Evolutionary conservation across 1,284 basidiomycete species (phyloP).

Genomic region (Heterobasidion irregulare): DNA sequence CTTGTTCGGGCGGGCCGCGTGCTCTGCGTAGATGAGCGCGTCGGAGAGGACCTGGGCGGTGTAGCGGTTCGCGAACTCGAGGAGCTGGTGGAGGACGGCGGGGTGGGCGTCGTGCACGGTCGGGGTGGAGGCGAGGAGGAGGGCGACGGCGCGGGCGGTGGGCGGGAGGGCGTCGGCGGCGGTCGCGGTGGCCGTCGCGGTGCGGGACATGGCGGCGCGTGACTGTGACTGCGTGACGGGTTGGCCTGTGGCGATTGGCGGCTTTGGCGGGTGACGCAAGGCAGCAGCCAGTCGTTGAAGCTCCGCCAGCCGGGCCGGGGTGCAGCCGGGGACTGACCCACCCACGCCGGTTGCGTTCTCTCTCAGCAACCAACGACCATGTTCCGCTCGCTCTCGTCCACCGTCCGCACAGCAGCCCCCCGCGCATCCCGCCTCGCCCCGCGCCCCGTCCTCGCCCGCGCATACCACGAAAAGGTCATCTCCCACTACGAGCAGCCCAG

Average conservation of each 20-base stretch:
- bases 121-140: conserved; percentile 91
- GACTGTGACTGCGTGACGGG: not conserved
- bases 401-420: conserved; percentile 33
- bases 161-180: conserved; percentile 82
- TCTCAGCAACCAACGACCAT: conserved; percentile 25
- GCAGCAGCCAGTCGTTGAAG: not conserved
- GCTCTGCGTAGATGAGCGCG: conserved; percentile 90
- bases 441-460: conserved; percentile 47
- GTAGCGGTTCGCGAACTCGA: conserved; percentile 96
- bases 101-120: conserved; percentile 90
- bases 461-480: conserved; percentile 91
- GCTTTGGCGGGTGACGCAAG: not conserved
- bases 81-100: conserved; percentile 87
- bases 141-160: conserved; percentile 86
- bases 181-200: conserved; percentile 36
- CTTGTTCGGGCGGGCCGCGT: conserved; percentile 74
- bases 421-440: conserved; percentile 29
- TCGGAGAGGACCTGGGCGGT: conserved; percentile 88
- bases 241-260: not conserved
- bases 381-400: conserved; percentile 56
- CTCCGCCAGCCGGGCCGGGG: not conserved
- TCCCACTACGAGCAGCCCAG: conserved; percentile 93
- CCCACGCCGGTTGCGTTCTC: not conserved
- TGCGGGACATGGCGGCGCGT: conserved; percentile 62
- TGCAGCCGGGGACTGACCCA: too few species aligned